phyloP scores from a whole-genome alignment of 2,329 filamentous ascomycete species.

The Gremmenia infestans region DNA sequence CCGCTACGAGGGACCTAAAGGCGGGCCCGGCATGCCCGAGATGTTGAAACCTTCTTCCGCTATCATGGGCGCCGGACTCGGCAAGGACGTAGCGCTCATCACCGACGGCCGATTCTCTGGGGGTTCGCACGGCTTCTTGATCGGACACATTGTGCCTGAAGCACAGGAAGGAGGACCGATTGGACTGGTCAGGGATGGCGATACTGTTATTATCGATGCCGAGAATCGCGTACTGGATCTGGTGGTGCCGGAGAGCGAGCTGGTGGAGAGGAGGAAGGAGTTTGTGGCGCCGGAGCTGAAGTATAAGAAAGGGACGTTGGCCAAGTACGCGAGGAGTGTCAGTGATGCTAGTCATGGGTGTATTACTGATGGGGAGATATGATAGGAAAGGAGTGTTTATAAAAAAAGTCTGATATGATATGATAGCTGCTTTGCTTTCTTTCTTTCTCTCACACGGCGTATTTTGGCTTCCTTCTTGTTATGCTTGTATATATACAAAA shows the following conservation, averaged over 20 bases:
- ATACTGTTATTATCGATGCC: slow-evolving; percentile 56
- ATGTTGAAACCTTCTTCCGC: slow-evolving; percentile 69
- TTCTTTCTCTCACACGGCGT: too few species aligned
- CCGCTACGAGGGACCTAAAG: slow-evolving; percentile 69
- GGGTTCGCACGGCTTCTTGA: slow-evolving; percentile 56
- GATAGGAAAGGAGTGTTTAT: not conserved
- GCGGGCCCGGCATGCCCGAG: slow-evolving; percentile 68
- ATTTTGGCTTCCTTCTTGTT: too few species aligned
- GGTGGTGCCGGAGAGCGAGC: slow-evolving; percentile 43
- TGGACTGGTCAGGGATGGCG: slow-evolving; percentile 52
- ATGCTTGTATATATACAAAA: too few species aligned
- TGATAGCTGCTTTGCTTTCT: too few species aligned
- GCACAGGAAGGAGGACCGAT: slow-evolving; percentile 57
- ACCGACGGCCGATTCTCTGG: slow-evolving; percentile 63
- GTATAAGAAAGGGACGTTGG: slow-evolving; percentile 53
- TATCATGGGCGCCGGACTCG: slow-evolving; percentile 69
- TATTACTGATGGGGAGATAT: slow-evolving; percentile 45
- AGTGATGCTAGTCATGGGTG: slow-evolving; percentile 54
- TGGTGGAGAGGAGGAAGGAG: slow-evolving; percentile 44
- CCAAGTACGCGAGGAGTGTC: slow-evolving; percentile 52
- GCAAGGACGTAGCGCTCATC: slow-evolving; percentile 65
- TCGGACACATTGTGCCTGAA: slow-evolving; percentile 58
- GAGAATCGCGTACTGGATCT: slow-evolving; percentile 50
- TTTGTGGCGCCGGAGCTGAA: slow-evolving; percentile 51
- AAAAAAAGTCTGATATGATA: not conserved